Evolutionary conservation across 805 yeast species (phyloP), one percentile per base, ranked within the genome.

Genomic region (Yamadazyma olivae): DNA sequence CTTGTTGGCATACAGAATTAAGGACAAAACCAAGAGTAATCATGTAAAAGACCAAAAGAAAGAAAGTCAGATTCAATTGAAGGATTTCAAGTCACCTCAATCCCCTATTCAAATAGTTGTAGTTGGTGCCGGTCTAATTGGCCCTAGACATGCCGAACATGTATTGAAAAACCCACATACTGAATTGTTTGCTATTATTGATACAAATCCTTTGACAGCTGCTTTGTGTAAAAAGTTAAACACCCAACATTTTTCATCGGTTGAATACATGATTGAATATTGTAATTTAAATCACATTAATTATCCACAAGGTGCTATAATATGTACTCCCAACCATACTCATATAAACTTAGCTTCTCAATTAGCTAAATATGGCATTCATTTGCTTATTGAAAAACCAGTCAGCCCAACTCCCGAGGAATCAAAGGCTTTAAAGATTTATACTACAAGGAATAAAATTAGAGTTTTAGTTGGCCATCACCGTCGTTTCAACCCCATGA

Each of bases 291-390:
- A 41, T 23, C 34, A 35, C 8, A 29, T 46, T 7, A 28, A 43
- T 15, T 48, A 51, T 18, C 67, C 70, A 1, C 58, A 59, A 32
- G 71, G 66, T 2, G 71, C 71, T 8, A 55, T 64, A 16, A 52
- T 64, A 8, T 60, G 64, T 32, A 64, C 71, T 5, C 71, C 71
- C 8, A 64, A 62, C 40, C 61, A 56, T 35, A 61, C 67, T n/a
- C 71, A 64, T 36, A 53, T 56, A 8, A 43, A 48, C 19, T 39
- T 64, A 20, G 55, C 60, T 4, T 44, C 56, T 2, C 54, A 55
- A 20, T 53, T 64, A 38, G 68, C 66, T 3, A 40, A 53, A 5
- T 42, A 49, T 32, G 65, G 66, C 1, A 54, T 64, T 24, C 55
- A 64, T 39, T 39, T 64, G 23, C 48, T 64, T 35, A 55, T 64